Evolutionary conservation across 345 rosid genomes (phyloP).

Genomic region (Arabidopsis suecica): DNA sequence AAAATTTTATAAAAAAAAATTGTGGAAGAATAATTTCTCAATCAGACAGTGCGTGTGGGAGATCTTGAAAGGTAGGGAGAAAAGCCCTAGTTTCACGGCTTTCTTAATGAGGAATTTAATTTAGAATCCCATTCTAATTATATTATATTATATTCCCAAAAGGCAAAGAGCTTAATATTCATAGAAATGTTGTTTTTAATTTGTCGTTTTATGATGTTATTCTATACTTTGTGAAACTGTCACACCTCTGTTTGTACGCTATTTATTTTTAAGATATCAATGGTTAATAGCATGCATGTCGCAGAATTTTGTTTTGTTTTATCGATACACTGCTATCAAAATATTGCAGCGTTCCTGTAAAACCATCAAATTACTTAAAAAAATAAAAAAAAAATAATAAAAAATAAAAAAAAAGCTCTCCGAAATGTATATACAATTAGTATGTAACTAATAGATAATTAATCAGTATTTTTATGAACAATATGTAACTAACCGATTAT

Average conservation of each 20-base stretch:
- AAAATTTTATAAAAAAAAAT: too few species aligned
- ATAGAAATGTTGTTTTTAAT: constrained; percentile 26
- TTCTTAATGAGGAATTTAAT: constrained; percentile 18
- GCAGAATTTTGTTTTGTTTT: neutral
- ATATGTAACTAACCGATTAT: neutral
- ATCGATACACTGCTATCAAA: neutral
- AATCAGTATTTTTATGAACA: neutral
- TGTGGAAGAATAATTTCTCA: constrained; percentile 19
- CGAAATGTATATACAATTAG: too few species aligned
- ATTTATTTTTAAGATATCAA: neutral
- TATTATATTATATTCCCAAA: constrained; percentile 10
- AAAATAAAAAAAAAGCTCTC: too few species aligned
- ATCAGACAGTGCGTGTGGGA: constrained; percentile 34
- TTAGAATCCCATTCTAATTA: neutral
- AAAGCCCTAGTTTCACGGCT: constrained; percentile 45
- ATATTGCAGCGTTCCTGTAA: neutral
- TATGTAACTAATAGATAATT: neutral
- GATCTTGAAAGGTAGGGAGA: constrained; percentile 25
- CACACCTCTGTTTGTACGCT: constrained; percentile 5
- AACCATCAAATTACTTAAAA: neutral
- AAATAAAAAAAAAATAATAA: too few species aligned
- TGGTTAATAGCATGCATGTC: constrained; percentile 1
- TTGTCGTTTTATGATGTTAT: constrained; percentile 23
- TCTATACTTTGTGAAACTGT: constrained; percentile 6
- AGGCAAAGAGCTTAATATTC: neutral